Evolutionary conservation across 306 rosid species (phyloP), one percentile per base, ranked within the genome.

Genomic region (Canavalia ensiformis): DNA sequence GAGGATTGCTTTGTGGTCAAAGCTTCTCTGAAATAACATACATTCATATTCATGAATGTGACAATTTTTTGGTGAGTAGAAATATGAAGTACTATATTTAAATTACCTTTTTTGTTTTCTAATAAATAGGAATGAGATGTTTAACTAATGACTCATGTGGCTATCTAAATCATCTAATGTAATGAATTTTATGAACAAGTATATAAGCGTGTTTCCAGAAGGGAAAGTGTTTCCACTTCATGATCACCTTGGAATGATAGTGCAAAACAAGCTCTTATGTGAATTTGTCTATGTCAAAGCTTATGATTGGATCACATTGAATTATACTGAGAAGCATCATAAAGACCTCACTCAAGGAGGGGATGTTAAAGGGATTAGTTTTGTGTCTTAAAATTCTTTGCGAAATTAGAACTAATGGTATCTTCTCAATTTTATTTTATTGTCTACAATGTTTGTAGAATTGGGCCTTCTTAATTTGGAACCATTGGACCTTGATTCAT

Each of bases 201-300:
- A 92, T 91, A 86, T 92, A 1, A 89, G 94, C 0, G 85, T 90
- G 82, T 92, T 92, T 39, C 94, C 92, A 0, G 83, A 85, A 5
- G 90, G 94, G 4, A 88, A 42, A 33, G 68, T 34, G 10, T 54
- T 92, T 79, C 97, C 97, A 8, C 92, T 92, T 50, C 97, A 92
- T 18, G 91, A 92, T 79, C 97, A 88, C 81, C 94, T 90, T 0
- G 86, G 78, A 74, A 92, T 92, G 97, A 90, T 94, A 28, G 94
- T 92, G 74, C 80, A 90, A 1, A 87, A 86, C 83, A 92, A 92
- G 74, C 66, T 92, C 49, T 87, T 92, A 2, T 84, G 83, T 29
- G 94, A 94, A 10, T 81, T 90, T 5, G 47, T 87, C 11, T 29
- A 87, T 64, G 72, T 83, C 68, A 88, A 88, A 81, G 86, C 97